Evolutionary conservation across 345 rosid genomes (phyloP).

Genomic region (Mercurialis annua): DNA sequence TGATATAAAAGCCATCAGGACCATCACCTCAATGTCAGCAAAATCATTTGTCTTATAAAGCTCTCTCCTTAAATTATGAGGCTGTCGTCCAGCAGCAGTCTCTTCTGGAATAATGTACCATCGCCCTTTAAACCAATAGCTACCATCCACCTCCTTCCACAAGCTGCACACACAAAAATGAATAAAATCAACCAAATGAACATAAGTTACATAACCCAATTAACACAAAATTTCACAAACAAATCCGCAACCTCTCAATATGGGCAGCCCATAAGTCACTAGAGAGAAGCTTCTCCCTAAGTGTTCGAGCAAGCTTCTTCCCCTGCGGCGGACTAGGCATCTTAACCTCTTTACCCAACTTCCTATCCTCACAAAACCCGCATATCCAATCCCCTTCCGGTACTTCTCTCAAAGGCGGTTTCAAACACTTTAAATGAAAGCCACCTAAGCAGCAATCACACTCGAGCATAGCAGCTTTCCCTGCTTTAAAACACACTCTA

Average conservation of each 20-base stretch:
- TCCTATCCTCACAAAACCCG: conserved; percentile 54
- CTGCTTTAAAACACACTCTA: conserved; percentile 63
- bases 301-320: conserved; percentile 59
- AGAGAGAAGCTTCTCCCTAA: conserved; percentile 85
- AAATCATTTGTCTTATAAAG: conserved; percentile 75
- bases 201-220: background rate
- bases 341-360: conserved; percentile 45
- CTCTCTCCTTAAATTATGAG: conserved; percentile 78
- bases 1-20: background rate
- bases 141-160: conserved; percentile 73
- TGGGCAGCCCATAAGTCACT: conserved; percentile 84
- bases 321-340: conserved; percentile 59
- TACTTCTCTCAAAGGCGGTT: conserved; percentile 64
- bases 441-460: conserved; percentile 91
- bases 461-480: conserved; percentile 67
- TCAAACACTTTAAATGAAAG: conserved; percentile 87
- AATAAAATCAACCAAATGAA: background rate
- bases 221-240: background rate
- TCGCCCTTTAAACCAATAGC: conserved; percentile 64
- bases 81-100: conserved; percentile 76
- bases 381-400: conserved; percentile 97
- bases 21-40: conserved; percentile 69
- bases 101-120: conserved; percentile 96
- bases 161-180: conserved; percentile 41
- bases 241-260: conserved; percentile 54